Conservation (phyloP, 2,329 filamentous ascomycete species). For the Sporothrix schenckii region DNA sequence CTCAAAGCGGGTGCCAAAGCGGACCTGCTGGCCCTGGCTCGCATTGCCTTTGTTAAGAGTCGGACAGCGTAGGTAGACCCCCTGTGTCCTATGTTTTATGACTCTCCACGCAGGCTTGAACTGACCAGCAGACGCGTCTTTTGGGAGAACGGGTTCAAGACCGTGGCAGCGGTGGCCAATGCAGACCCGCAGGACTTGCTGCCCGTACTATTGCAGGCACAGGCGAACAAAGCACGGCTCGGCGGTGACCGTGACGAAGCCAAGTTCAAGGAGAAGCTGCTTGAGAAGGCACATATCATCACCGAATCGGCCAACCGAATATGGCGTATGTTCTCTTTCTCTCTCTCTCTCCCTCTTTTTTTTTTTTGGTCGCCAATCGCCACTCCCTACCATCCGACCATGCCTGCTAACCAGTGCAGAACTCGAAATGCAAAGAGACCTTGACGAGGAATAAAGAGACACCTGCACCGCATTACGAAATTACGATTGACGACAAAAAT, state of each 20-base stretch:
- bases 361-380: neutral
- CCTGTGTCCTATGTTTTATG: too few species aligned
- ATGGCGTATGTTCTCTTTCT: constrained; percentile 58
- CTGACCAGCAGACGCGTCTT: constrained; percentile 56
- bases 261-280: constrained; percentile 28
- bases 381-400: neutral
- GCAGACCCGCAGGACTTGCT: constrained; percentile 69
- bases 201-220: constrained; percentile 69
- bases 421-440: constrained; percentile 37
- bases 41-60: constrained; percentile 76
- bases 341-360: neutral
- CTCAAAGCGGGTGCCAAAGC: constrained; percentile 71
- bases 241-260: constrained; percentile 25
- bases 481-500: constrained; percentile 3
- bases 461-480: neutral
- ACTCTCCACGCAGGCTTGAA: neutral
- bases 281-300: constrained; percentile 66
- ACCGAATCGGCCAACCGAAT: constrained; percentile 68
- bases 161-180: constrained; percentile 68
- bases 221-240: constrained; percentile 65
- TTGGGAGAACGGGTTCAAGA: constrained; percentile 75
- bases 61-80: constrained; percentile 60
- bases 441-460: constrained; percentile 31
- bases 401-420: constrained; percentile 32
- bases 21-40: constrained; percentile 70